A percentile compares a stretch with the other conserved stretches of the same genome.
phyloP scores from a whole-genome alignment of 2,329 filamentous ascomycete species.

The Cordyceps militaris region DNA sequence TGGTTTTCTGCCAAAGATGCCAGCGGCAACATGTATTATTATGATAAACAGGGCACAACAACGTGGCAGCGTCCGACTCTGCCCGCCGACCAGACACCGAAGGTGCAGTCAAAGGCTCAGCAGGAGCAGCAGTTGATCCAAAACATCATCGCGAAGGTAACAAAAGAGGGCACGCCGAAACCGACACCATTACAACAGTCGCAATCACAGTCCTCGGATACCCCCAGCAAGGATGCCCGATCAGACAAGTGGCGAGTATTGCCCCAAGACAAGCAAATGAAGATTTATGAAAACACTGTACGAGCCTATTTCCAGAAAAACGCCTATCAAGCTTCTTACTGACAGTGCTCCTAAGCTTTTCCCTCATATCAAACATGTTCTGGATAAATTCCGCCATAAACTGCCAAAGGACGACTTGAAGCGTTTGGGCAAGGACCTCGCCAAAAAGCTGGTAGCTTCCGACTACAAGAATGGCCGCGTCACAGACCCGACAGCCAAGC shows the following conservation, averaged over 20 bases:
- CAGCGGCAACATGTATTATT: constrained; percentile 75
- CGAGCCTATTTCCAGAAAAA: constrained; percentile 27
- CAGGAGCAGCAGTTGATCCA: constrained; percentile 68
- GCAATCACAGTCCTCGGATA: constrained; percentile 41
- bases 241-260: constrained; percentile 65
- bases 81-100: constrained; percentile 56
- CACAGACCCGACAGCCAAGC: constrained; percentile 61
- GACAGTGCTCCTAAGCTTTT: constrained; percentile 53
- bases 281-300: constrained; percentile 89
- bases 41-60: constrained; percentile 67
- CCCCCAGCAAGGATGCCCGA: constrained; percentile 50
- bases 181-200: constrained; percentile 35
- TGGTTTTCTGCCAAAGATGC: constrained; percentile 74
- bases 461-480: constrained; percentile 91
- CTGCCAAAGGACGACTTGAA: constrained; percentile 73
- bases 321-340: not conserved
- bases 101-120: constrained; percentile 55
- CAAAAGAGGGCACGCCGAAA: constrained; percentile 54
- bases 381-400: constrained; percentile 81
- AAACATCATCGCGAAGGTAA: constrained; percentile 78
- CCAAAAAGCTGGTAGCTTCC: constrained; percentile 83
- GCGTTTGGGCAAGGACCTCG: constrained; percentile 58
- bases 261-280: constrained; percentile 82
- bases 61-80: constrained; percentile 75
- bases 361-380: constrained; percentile 76